Evolutionary conservation across 2,329 filamentous ascomycete species (phyloP).

Genomic region (Sclerotinia minor): DNA sequence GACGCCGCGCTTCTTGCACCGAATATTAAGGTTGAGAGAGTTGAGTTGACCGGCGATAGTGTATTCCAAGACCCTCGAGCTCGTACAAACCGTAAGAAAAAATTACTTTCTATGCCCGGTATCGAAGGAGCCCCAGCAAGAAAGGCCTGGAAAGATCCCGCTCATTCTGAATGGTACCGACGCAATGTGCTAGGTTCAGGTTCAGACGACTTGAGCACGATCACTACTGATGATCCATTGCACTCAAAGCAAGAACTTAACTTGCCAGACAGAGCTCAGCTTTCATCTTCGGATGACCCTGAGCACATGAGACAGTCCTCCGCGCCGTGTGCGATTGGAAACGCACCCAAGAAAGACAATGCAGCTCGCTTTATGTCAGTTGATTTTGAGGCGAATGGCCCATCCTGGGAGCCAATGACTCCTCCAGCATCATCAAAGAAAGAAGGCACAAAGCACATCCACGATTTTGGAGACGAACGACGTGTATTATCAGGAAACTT

Average conservation of each 20-base stretch:
- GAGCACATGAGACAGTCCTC: not conserved
- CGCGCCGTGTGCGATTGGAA: not conserved
- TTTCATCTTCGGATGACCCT: not conserved
- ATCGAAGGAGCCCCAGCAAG: conserved; percentile 3
- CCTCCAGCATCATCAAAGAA: conserved; percentile 10
- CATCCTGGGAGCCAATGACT: conserved; percentile 12
- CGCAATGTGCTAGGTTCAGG: not conserved
- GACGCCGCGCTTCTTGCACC: not conserved
- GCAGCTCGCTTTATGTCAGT: not conserved
- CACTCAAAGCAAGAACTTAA: not conserved
- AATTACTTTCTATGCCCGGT: conserved; percentile 2
- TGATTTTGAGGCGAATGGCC: not conserved
- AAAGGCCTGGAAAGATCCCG: not conserved
- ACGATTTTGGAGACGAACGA: conserved; percentile 1
- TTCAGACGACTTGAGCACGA: not conserved
- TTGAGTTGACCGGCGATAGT: not conserved
- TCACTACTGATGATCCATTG: not conserved
- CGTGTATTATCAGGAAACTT: not conserved
- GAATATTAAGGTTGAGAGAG: not conserved
- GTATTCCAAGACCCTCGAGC: not conserved
- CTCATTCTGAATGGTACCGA: not conserved
- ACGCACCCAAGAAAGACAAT: not conserved
- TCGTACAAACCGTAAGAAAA: not conserved
- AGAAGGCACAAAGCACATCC: not conserved
- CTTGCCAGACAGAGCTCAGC: not conserved